Evolutionary conservation across 495 filamentous ascomycete species (phyloP).

Genomic region (Podospora didyma): DNA sequence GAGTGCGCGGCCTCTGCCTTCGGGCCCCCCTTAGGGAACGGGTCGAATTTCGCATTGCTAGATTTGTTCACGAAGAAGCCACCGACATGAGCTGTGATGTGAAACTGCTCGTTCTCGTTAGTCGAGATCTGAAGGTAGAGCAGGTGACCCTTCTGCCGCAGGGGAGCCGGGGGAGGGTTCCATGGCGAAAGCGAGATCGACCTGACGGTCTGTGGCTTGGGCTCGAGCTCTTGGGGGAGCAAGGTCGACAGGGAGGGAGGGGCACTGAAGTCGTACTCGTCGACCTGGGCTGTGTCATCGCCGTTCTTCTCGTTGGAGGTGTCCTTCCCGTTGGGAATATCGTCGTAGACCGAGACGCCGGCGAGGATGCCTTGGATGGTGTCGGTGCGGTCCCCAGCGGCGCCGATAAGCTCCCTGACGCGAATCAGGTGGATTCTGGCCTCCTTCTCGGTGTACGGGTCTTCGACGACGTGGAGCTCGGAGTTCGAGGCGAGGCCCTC

Average conservation of each 20-base stretch:
- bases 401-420: slow-evolving; percentile 87
- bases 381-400: slow-evolving; percentile 82
- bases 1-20: slow-evolving; percentile 73
- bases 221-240: slow-evolving; percentile 57
- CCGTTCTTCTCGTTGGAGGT: slow-evolving; percentile 40
- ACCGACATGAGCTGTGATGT: slow-evolving; percentile 87
- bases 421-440: slow-evolving; percentile 90
- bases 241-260: slow-evolving; percentile 64
- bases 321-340: slow-evolving; percentile 45
- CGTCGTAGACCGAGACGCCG: slow-evolving; percentile 84
- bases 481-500: slow-evolving; percentile 69
- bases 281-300: slow-evolving; percentile 48
- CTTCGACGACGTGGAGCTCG: slow-evolving; percentile 78
- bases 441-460: slow-evolving; percentile 98
- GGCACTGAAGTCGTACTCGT: slow-evolving; percentile 72
- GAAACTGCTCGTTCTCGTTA: slow-evolving; percentile 86
- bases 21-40: slow-evolving; percentile 65
- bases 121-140: slow-evolving; percentile 86
- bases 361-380: slow-evolving; percentile 81
- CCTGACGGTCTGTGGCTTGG: slow-evolving; percentile 84
- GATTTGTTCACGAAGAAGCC: slow-evolving; percentile 97
- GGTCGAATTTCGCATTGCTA: slow-evolving; percentile 87
- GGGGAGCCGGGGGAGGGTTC: slow-evolving; percentile 92
- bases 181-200: slow-evolving; percentile 82
- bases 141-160: slow-evolving; percentile 87